Conservation (phyloP, 2,329 filamentous ascomycete species). For the Rhynchosporium secalis region DNA sequence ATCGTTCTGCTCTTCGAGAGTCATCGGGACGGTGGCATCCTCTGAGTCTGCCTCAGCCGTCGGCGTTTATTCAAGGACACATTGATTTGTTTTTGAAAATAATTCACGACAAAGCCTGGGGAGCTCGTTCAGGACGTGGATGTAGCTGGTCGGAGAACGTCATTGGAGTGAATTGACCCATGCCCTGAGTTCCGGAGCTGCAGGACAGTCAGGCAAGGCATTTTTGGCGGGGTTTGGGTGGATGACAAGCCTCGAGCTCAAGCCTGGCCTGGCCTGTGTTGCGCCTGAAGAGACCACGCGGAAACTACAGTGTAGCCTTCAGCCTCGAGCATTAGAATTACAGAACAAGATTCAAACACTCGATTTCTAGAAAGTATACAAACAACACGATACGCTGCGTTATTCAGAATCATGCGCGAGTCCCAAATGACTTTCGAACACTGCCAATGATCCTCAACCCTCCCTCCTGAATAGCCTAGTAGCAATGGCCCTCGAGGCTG, state of each 20-base stretch:
- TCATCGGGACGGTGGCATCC: constrained; percentile 34
- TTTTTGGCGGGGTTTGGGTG: not conserved
- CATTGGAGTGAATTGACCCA: not conserved
- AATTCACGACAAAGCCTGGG: constrained; percentile 15
- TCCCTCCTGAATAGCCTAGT: constrained; percentile 5
- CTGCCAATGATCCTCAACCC: constrained; percentile 29
- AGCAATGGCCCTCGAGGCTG: constrained; percentile 65
- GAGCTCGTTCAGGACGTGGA: constrained; percentile 20
- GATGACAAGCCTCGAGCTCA: not conserved
- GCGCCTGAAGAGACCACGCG: constrained; percentile 19
- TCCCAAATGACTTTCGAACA: constrained; percentile 18
- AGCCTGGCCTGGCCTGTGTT: not conserved
- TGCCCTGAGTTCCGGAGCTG: constrained; percentile 7
- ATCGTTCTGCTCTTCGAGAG: constrained; percentile 24
- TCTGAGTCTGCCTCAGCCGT: constrained; percentile 26
- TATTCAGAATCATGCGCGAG: constrained; percentile 2
- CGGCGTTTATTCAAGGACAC: constrained; percentile 21
- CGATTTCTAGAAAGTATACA: no score
- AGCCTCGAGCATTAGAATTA: constrained; percentile 15
- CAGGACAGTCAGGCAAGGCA: not conserved
- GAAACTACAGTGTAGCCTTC: constrained; percentile 2
- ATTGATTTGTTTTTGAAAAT: constrained; percentile 28
- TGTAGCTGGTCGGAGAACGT: constrained; percentile 11
- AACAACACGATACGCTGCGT: not conserved
- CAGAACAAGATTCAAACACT: not conserved